A percentile compares a stretch with the other conserved stretches of the same genome.
Conservation (phyloP, 176 grass and related monocot genomes). For the Aegilops sharonensis region DNA sequence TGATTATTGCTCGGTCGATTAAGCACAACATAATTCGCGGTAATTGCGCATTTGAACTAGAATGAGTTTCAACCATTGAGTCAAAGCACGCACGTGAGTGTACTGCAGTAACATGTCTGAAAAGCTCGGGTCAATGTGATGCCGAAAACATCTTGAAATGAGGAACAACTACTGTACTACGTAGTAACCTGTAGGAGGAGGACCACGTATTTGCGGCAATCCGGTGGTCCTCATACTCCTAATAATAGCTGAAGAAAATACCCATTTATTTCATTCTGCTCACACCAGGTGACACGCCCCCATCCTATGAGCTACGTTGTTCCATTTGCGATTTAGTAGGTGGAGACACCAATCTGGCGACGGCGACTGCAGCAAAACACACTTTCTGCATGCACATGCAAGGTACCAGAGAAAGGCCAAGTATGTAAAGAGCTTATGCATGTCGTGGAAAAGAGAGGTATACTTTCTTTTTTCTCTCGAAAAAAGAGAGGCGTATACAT, state of each 20-base stretch:
- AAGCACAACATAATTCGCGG: not conserved
- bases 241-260: not conserved
- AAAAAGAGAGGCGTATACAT: slow-evolving; percentile 1
- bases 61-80: not conserved
- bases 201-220: slow-evolving; percentile 41
- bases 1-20: not conserved
- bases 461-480: not conserved
- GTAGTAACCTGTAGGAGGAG: not conserved
- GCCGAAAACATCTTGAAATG: slow-evolving; percentile 39
- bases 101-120: not conserved
- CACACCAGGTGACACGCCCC: not conserved
- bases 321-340: slow-evolving; percentile 4
- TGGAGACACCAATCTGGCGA: slow-evolving; percentile 2
- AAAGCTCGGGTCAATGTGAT: not conserved
- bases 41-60: not conserved
- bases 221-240: slow-evolving; percentile 20
- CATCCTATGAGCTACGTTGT: not conserved
- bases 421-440: slow-evolving; percentile 8
- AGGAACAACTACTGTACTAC: not conserved
- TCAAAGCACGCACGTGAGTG: not conserved
- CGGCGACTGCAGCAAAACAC: slow-evolving; percentile 17
- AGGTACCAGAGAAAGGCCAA: not conserved
- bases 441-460: not conserved
- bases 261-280: not conserved
- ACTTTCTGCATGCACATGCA: slow-evolving; percentile 30